Conservation (phyloP, 1,284 basidiomycete genomes). For the Tylopilus sp. region DNA sequence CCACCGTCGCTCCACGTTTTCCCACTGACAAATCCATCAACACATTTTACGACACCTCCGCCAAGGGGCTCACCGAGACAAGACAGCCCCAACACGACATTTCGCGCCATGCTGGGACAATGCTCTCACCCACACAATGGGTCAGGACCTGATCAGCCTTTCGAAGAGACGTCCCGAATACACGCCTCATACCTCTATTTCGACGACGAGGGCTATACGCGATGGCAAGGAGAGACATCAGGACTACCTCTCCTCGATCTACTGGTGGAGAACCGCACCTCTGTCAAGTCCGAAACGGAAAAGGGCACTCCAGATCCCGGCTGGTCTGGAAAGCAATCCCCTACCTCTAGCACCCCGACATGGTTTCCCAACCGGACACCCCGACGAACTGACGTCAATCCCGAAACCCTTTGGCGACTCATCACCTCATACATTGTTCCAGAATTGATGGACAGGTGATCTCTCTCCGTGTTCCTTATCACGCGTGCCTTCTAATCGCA, state of each 20-base stretch:
- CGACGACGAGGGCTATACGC: constrained; percentile 78
- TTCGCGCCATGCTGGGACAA: constrained; percentile 42
- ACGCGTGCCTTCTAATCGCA: constrained; percentile 18
- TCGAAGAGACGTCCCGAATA: constrained; percentile 59
- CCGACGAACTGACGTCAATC: constrained; percentile 73
- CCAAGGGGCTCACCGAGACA: constrained; percentile 41
- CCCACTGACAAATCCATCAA: constrained; percentile 75
- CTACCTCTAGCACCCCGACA: constrained; percentile 36
- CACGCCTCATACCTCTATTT: constrained; percentile 77
- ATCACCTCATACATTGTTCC: constrained; percentile 77
- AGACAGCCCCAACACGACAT: constrained; percentile 45
- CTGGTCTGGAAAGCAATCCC: constrained; percentile 31
- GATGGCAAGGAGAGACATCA: constrained; percentile 89
- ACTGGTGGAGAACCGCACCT: constrained; percentile 59
- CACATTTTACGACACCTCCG: constrained; percentile 57
- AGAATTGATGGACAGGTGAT: constrained; percentile 85
- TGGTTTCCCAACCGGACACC: constrained; percentile 81
- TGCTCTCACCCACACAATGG: constrained; percentile 28
- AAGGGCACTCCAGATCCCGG: constrained; percentile 23
- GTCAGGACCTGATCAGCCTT: constrained; percentile 41
- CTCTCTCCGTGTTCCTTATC: constrained; percentile 20
- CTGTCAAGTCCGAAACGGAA: constrained; percentile 40
- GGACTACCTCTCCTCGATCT: constrained; percentile 83
- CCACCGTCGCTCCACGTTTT: constrained; percentile 73
- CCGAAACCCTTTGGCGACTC: constrained; percentile 70